phyloP scores from a whole-genome alignment of 2,329 filamentous ascomycete genomes.

The Scytalidium lignicola region DNA sequence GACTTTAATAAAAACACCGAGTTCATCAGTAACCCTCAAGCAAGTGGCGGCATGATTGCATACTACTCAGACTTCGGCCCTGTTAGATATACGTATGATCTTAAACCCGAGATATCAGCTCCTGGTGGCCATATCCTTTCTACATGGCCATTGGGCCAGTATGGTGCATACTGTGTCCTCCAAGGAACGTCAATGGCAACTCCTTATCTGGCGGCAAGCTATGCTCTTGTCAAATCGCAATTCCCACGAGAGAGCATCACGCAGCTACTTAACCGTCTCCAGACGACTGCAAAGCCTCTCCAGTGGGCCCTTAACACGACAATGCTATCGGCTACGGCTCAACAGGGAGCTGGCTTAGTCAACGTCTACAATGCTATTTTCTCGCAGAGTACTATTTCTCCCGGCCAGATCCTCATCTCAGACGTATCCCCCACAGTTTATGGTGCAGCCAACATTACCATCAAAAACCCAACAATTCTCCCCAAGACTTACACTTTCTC shows the following conservation, averaged over 20 bases:
- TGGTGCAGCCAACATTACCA: not conserved
- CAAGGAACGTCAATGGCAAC: conserved; percentile 34
- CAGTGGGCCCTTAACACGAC: conserved; percentile 16
- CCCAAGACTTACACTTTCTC: not conserved
- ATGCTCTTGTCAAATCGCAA: conserved; percentile 31
- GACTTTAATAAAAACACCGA: not conserved
- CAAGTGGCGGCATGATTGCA: conserved; percentile 11
- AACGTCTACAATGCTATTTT: not conserved
- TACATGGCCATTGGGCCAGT: conserved; percentile 18
- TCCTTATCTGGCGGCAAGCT: conserved; percentile 28
- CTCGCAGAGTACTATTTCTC: not conserved
- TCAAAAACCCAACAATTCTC: not conserved
- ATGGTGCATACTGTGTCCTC: conserved; percentile 29
- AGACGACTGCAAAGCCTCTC: conserved; percentile 24
- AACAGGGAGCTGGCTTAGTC: conserved; percentile 1
- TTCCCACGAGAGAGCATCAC: conserved; percentile 21
- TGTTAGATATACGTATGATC: not conserved
- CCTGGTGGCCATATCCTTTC: not conserved
- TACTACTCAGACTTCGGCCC: conserved; percentile 16
- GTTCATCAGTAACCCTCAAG: not conserved
- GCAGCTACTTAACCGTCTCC: conserved; percentile 26
- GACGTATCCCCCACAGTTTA: conserved; percentile 21
- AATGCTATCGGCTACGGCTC: not conserved
- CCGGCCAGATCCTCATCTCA: conserved; percentile 4
- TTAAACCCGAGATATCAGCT: not conserved